Percentiles rank a stretch among this genome's conserved stretches.
Conservation (phyloP, 139 green algal species). For the Bryopsis sp. region DNA sequence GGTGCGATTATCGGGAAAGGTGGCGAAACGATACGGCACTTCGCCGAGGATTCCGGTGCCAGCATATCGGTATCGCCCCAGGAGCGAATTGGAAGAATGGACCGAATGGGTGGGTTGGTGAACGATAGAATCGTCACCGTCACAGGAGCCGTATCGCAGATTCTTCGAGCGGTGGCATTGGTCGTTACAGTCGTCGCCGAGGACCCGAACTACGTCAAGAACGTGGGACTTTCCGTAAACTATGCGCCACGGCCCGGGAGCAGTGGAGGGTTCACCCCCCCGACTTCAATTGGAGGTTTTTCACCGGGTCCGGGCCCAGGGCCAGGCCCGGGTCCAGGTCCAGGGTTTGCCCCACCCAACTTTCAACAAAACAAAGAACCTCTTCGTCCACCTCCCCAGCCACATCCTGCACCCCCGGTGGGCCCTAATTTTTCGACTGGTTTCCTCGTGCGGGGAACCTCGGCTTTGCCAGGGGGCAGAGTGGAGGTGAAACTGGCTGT, state of each 20-base stretch:
- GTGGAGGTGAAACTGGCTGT: constrained; percentile 47
- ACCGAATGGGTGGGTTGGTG: constrained; percentile 8
- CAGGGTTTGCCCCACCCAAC: no score
- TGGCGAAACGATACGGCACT: constrained; percentile 63
- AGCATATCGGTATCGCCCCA: constrained; percentile 61
- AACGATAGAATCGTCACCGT: constrained; percentile 65
- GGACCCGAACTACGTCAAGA: constrained; percentile 52
- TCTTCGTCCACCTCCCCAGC: no score
- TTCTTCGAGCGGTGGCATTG: constrained; percentile 64
- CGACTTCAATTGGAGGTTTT: no score
- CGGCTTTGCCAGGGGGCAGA: neutral
- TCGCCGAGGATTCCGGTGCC: constrained; percentile 60
- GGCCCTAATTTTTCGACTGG: no score
- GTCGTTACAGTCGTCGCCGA: constrained; percentile 62
- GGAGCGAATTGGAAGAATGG: constrained; percentile 19
- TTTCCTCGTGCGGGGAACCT: neutral
- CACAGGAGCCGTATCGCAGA: constrained; percentile 51
- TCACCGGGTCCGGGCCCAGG: no score
- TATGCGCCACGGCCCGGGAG: neutral
- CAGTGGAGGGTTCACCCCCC: neutral
- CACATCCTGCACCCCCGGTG: no score
- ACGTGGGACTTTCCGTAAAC: constrained; percentile 7
- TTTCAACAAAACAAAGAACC: no score
- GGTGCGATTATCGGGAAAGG: constrained; percentile 72
- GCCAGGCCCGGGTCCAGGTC: no score